Evolutionary conservation across 2,329 filamentous ascomycete species (phyloP).

Genomic region (Dactylellina leptospora): DNA sequence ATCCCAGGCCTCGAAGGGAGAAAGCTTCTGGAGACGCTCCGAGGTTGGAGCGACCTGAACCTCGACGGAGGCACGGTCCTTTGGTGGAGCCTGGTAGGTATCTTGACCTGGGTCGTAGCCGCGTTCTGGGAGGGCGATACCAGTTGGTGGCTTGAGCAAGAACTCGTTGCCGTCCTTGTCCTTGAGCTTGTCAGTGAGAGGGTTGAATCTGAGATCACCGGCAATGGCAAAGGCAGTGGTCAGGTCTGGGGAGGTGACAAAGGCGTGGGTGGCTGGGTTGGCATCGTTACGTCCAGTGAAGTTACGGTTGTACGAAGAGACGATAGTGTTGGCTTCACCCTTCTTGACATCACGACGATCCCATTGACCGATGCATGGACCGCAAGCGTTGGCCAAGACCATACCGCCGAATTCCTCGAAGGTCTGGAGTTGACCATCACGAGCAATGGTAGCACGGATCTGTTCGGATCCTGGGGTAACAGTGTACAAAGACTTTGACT

Average conservation of each 20-base stretch:
- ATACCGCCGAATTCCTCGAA: conserved; percentile 96
- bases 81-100: conserved; percentile 94
- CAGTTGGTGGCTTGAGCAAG: conserved; percentile 80
- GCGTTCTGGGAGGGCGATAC: conserved; percentile 77
- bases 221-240: conserved; percentile 87
- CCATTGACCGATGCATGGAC: conserved; percentile 94
- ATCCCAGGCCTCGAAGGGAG: conserved; percentile 87
- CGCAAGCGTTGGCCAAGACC: conserved; percentile 94
- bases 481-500: conserved; percentile 91
- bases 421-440: conserved; percentile 89
- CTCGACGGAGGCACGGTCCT: conserved; percentile 74
- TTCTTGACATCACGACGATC: conserved; percentile 93
- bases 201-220: conserved; percentile 91
- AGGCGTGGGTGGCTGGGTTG: conserved; percentile 92
- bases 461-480: conserved; percentile 97
- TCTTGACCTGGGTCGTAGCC: conserved; percentile 92
- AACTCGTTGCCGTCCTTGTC: conserved; percentile 97
- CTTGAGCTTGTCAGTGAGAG: conserved; percentile 88
- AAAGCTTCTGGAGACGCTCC: conserved; percentile 91
- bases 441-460: conserved; percentile 89
- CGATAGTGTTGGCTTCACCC: conserved; percentile 92
- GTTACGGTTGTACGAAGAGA: conserved; percentile 99
- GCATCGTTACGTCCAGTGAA: conserved; percentile 98
- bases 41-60: conserved; percentile 88
- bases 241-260: conserved; percentile 88